These are phyloP conservation scores for Musa itinerans DNA, from an alignment of 176 grass and related monocot species.

Conservation along the genomic window DNA sequence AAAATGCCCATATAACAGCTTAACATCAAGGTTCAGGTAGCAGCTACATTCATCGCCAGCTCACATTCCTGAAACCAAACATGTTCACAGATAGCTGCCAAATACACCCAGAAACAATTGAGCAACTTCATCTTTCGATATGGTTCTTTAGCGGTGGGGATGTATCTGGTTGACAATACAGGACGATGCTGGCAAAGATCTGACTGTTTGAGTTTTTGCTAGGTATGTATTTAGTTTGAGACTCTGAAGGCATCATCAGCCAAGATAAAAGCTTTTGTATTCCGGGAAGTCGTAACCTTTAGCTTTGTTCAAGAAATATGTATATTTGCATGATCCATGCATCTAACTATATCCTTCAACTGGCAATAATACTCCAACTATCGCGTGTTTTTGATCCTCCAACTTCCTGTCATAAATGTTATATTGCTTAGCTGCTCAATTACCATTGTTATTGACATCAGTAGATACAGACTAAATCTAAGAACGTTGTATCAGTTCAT, in stretches of 20 bases:
- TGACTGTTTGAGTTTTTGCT: neutral
- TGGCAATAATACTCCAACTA: neutral
- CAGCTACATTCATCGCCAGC: neutral
- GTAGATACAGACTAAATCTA: too few relatives aligned
- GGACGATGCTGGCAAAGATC: neutral
- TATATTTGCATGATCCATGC: slow-evolving; percentile 6
- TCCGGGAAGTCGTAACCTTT: neutral
- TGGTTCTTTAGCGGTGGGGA: neutral
- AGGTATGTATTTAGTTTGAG: neutral
- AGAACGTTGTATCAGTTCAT: too few relatives aligned
- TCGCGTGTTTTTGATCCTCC: neutral
- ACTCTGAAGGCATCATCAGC: neutral
- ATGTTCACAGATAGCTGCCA: neutral
- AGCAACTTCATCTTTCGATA: neutral
- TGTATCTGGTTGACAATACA: neutral
- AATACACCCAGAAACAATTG: neutral
- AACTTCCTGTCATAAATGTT: too few relatives aligned
- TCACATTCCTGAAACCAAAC: neutral
- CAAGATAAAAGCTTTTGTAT: neutral
- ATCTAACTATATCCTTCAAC: neutral
- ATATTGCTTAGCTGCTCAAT: too few relatives aligned
- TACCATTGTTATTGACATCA: too few relatives aligned
- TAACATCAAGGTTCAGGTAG: neutral
- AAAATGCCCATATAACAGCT: neutral
- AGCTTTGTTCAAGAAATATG: slow-evolving; percentile 8